Evolutionary conservation across 192 early-diverging fungal species (phyloP).

Genomic region (Piromyces sp.): DNA sequence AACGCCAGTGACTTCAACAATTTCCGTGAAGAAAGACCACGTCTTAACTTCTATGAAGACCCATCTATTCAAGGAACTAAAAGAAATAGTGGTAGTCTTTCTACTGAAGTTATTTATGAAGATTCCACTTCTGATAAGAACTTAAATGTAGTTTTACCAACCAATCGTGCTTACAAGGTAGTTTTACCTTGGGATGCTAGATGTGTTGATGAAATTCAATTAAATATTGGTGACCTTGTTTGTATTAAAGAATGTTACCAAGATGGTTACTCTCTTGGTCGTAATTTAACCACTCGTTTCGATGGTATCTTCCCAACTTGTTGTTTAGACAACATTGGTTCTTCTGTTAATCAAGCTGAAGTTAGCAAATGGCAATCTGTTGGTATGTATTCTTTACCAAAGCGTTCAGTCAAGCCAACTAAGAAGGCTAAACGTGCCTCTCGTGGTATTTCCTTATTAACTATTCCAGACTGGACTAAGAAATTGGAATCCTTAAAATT

Average conservation of each 20-base stretch:
- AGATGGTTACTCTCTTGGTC: neutral
- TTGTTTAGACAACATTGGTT: neutral
- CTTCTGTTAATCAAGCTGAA: neutral
- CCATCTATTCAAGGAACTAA: neutral
- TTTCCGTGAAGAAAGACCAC: neutral
- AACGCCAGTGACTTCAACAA: neutral
- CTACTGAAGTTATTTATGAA: neutral
- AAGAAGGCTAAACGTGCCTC: neutral
- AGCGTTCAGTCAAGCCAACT: neutral
- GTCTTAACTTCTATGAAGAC: neutral
- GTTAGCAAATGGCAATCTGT: neutral
- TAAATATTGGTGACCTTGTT: neutral
- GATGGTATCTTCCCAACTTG: neutral
- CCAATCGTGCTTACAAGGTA: neutral
- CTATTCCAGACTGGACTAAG: neutral
- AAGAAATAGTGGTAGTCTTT: neutral
- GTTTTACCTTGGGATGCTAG: neutral
- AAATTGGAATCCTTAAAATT: neutral
- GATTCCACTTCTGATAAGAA: neutral
- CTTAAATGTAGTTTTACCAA: neutral
- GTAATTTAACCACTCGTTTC: neutral
- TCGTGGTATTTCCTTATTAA: neutral
- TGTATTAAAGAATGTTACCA: neutral
- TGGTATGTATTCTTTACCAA: neutral
- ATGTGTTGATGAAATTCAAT: neutral